These are phyloP conservation scores for Asclepias syriaca DNA, from an alignment of 257 asterid species.

Conservation along the genomic window DNA sequence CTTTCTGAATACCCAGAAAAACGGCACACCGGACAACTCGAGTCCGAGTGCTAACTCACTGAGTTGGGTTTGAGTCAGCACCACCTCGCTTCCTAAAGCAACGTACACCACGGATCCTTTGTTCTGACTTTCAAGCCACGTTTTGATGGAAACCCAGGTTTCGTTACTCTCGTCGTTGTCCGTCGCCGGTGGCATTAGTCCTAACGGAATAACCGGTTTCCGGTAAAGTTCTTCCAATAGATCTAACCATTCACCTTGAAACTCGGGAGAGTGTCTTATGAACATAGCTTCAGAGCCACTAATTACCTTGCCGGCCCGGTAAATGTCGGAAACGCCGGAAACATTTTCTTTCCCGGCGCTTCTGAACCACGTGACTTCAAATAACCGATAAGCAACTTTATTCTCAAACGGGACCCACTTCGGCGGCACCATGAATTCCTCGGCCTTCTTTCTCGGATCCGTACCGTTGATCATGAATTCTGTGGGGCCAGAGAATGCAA, in stretches of 20 bases:
- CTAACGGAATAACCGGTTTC: slow-evolving; percentile 24
- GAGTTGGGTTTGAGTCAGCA: slow-evolving; percentile 21
- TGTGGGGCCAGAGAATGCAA: background rate
- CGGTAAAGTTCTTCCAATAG: slow-evolving; percentile 24
- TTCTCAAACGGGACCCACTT: slow-evolving; percentile 22
- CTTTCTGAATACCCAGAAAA: slow-evolving; percentile 40
- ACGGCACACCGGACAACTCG: slow-evolving; percentile 31
- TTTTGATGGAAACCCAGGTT: slow-evolving; percentile 22
- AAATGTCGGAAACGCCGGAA: slow-evolving; percentile 30
- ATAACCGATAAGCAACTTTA: slow-evolving; percentile 18
- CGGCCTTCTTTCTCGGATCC: slow-evolving; percentile 10
- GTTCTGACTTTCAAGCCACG: slow-evolving; percentile 28
- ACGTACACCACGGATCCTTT: slow-evolving; percentile 26
- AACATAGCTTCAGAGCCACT: slow-evolving; percentile 19
- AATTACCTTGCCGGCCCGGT: slow-evolving; percentile 20
- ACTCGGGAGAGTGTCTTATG: slow-evolving; percentile 26
- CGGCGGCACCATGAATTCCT: slow-evolving; percentile 12
- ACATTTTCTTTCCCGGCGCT: background rate
- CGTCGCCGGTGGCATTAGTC: slow-evolving; percentile 33
- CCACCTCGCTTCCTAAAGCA: slow-evolving; percentile 41
- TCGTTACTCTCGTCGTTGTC: slow-evolving; percentile 9
- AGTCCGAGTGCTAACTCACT: slow-evolving; percentile 42
- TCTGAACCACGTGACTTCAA: slow-evolving; percentile 22
- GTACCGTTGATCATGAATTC: slow-evolving; percentile 1
- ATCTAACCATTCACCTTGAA: slow-evolving; percentile 35